These are phyloP conservation scores for Pilobolus umbonatus DNA, from an alignment of 192 early-diverging fungal genomes.

Conservation along the genomic window DNA sequence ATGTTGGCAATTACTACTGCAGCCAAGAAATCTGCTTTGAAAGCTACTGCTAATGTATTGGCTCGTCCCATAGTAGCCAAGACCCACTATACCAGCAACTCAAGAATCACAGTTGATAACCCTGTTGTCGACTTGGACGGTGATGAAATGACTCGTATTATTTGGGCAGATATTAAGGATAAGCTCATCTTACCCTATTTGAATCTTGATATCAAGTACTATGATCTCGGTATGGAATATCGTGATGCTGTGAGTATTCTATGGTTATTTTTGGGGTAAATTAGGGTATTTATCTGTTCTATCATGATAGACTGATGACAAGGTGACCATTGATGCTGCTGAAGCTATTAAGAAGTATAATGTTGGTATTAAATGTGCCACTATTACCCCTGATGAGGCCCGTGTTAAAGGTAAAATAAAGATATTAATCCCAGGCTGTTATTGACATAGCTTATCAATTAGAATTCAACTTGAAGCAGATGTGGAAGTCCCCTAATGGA, in stretches of 20 bases:
- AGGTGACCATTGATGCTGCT: conserved; percentile 93
- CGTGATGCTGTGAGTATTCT: conserved; percentile 58
- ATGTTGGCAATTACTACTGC: conserved; percentile 9
- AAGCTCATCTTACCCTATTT: conserved; percentile 86
- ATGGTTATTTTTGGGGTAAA: not conserved
- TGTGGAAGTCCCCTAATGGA: conserved; percentile 98
- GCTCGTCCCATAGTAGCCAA: conserved; percentile 5
- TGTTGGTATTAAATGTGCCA: conserved; percentile 98
- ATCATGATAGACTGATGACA: conserved; percentile 69
- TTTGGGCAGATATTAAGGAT: conserved; percentile 94
- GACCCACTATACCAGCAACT: conserved; percentile 16
- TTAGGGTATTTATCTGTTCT: not conserved
- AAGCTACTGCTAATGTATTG: not conserved
- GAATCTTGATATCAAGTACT: conserved; percentile 94
- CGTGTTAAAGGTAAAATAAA: conserved; percentile 65
- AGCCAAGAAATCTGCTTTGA: not conserved
- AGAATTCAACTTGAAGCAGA: conserved; percentile 95
- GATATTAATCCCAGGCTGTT: not conserved
- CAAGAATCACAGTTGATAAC: conserved; percentile 72
- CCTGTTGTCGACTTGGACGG: conserved; percentile 87
- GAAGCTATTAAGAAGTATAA: conserved; percentile 97
- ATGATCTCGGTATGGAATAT: conserved; percentile 87
- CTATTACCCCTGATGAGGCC: conserved; percentile 94
- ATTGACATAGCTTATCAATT: not conserved
- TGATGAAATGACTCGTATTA: conserved; percentile 99